Evolutionary conservation across 1,139 yeast species (phyloP).

Genomic region (Suhomyces wounanorum): DNA sequence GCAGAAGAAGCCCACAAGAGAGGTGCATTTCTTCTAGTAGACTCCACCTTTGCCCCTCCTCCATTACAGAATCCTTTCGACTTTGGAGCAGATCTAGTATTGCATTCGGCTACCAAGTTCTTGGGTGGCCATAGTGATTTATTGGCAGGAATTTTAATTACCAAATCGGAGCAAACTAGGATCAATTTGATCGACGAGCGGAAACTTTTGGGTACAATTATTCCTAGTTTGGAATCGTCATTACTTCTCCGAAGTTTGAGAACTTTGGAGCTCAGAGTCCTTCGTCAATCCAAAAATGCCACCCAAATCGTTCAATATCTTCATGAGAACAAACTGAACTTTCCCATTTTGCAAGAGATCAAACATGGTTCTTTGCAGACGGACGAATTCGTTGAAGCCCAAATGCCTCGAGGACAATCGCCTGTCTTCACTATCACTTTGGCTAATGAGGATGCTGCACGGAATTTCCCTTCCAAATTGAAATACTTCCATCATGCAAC

Average conservation of each 20-base stretch:
- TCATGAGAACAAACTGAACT: constrained; percentile 45
- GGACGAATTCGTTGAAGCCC: constrained; percentile 62
- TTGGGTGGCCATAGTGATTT: constrained; percentile 95
- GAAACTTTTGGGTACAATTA: constrained; percentile 69
- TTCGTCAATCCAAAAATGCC: constrained; percentile 66
- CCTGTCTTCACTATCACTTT: constrained; percentile 78
- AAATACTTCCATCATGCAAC: constrained; percentile 86
- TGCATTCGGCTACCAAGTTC: constrained; percentile 91
- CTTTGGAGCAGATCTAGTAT: constrained; percentile 77
- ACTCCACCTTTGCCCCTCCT: constrained; percentile 92
- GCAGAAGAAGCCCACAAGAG: constrained; percentile 68
- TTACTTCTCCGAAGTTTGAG: constrained; percentile 75
- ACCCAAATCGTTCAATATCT: constrained; percentile 62
- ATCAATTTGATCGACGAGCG: constrained; percentile 59
- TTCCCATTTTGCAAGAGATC: constrained; percentile 53
- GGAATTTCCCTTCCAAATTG: constrained; percentile 62
- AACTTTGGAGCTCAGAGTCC: constrained; percentile 71
- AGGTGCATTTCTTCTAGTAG: constrained; percentile 72
- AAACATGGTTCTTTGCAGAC: constrained; percentile 76
- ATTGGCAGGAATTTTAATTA: constrained; percentile 75
- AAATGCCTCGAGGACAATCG: constrained; percentile 64
- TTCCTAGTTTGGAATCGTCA: constrained; percentile 76
- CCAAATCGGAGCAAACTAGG: constrained; percentile 52
- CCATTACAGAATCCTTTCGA: constrained; percentile 81
- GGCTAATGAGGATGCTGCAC: constrained; percentile 55